Evolutionary conservation across 2,329 filamentous ascomycete species (phyloP).

Genomic region (Magnaporthiopsis incrustans): DNA sequence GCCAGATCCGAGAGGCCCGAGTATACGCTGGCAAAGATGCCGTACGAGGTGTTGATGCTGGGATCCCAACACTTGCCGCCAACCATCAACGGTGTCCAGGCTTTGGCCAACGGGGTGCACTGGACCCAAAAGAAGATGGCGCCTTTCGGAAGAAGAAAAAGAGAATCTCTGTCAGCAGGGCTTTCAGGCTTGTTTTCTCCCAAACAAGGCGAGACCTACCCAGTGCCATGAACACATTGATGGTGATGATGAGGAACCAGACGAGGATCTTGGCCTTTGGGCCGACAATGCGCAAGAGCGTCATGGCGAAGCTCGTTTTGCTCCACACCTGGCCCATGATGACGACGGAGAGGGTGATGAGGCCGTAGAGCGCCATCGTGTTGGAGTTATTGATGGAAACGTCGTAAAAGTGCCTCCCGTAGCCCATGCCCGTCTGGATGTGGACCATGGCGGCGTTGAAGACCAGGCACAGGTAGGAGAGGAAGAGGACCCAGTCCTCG

Average conservation of each 20-base stretch:
- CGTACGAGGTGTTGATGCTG: constrained; percentile 9
- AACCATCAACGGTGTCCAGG: constrained; percentile 14
- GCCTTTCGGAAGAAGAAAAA: neutral
- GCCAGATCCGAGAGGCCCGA: neutral
- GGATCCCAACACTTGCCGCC: constrained; percentile 17
- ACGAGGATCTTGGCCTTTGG: constrained; percentile 18
- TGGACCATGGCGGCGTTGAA: neutral
- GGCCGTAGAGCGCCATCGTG: constrained; percentile 11
- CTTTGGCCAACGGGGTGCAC: constrained; percentile 17
- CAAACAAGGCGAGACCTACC: neutral
- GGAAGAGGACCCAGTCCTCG: neutral
- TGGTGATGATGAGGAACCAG: neutral
- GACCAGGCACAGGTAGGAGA: neutral
- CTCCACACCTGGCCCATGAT: constrained; percentile 23
- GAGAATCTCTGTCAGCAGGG: neutral
- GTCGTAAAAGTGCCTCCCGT: constrained; percentile 13
- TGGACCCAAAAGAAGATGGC: constrained; percentile 18
- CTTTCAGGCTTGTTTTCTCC: no score
- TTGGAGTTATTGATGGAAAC: constrained; percentile 9
- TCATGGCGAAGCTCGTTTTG: constrained; percentile 31
- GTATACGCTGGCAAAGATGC: neutral
- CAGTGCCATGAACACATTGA: neutral
- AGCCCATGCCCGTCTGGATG: constrained; percentile 11
- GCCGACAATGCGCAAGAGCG: constrained; percentile 24
- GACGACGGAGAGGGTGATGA: constrained; percentile 17